Evolutionary conservation across 2,329 filamentous ascomycete species (phyloP).

Genomic region (Penicillium frequentans): DNA sequence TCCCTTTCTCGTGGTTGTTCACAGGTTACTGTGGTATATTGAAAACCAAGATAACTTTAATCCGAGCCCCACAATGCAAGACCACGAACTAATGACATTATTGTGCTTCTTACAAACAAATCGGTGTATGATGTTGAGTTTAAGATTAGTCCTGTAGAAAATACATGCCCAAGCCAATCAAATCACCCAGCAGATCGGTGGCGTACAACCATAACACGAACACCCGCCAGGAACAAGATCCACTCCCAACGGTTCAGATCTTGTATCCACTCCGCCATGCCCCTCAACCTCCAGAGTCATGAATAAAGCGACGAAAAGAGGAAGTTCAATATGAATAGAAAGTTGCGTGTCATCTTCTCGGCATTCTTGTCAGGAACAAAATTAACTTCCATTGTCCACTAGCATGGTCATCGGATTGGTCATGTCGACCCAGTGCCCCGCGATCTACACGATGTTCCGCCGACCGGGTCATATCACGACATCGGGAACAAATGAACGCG

Average conservation of each 20-base stretch:
- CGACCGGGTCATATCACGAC: slow-evolving; percentile 22
- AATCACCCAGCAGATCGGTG: background rate
- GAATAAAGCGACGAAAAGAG: background rate
- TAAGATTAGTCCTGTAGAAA: background rate
- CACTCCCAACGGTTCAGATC: background rate
- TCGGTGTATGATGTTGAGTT: background rate
- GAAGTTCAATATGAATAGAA: no score
- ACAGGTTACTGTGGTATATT: no score
- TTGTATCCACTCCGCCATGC: background rate
- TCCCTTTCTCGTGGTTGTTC: no score
- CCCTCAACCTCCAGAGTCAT: background rate
- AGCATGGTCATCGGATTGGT: background rate
- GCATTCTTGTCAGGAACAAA: background rate
- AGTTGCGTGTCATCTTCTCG: background rate
- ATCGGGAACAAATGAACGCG: slow-evolving; percentile 25
- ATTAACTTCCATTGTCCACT: background rate
- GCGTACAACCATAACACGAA: background rate
- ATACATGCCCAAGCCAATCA: background rate
- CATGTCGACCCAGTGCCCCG: background rate
- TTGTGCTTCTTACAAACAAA: background rate
- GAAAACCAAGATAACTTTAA: no score
- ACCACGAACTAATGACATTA: background rate
- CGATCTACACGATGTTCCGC: background rate
- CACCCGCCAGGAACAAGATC: background rate
- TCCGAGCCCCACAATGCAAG: background rate